A percentile compares a stretch with the other conserved stretches of the same genome.
These are phyloP conservation scores for Alternaria infectoria DNA, from an alignment of 2,329 filamentous ascomycete species.

Conservation along the genomic window DNA sequence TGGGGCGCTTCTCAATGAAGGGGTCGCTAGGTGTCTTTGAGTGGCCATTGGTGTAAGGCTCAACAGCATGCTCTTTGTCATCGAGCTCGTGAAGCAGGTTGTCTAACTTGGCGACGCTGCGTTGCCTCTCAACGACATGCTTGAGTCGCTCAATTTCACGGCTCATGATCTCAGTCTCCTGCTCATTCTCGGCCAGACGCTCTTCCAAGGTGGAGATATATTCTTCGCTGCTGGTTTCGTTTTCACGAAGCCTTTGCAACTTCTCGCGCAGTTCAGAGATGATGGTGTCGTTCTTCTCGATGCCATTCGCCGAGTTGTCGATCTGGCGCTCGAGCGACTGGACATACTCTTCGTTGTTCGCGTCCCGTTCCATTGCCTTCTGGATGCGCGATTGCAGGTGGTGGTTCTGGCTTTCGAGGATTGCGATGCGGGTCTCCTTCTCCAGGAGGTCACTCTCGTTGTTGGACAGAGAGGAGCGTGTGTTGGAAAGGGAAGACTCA, in stretches of 20 bases:
- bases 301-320: constrained; percentile 86
- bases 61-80: constrained; percentile 46
- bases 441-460: constrained; percentile 89
- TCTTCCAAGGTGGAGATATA: constrained; percentile 98
- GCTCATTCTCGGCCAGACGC: constrained; percentile 91
- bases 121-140: constrained; percentile 92
- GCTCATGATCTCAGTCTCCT: constrained; percentile 96
- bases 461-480: constrained; percentile 78
- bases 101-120: constrained; percentile 93
- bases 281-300: constrained; percentile 88
- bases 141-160: constrained; percentile 93
- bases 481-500: constrained; percentile 89
- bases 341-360: constrained; percentile 89
- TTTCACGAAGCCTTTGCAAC: constrained; percentile 84
- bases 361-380: constrained; percentile 89
- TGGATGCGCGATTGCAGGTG: constrained; percentile 90
- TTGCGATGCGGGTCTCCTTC: constrained; percentile 91
- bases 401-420: constrained; percentile 87
- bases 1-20: constrained; percentile 39
- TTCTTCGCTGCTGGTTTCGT: constrained; percentile 88
- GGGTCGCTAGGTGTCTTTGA: constrained; percentile 40
- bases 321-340: constrained; percentile 90
- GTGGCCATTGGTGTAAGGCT: constrained; percentile 44
- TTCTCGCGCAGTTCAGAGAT: constrained; percentile 90
- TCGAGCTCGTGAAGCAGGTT: constrained; percentile 91